phyloP scores from a whole-genome alignment of 768 basidiomycete genomes.

The Psilocybe subaeruginosa region DNA sequence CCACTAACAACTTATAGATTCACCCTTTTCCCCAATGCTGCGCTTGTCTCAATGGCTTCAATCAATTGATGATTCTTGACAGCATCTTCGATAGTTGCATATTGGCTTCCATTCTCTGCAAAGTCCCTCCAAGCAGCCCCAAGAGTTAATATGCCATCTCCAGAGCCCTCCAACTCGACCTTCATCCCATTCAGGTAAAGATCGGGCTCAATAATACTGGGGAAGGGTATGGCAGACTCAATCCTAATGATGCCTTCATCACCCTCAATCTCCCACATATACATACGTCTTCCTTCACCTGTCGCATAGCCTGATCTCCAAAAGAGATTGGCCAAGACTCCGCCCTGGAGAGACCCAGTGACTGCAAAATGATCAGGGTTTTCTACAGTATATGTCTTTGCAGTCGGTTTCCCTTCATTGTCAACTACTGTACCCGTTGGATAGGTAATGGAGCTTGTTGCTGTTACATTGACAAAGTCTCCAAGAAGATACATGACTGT shows the following conservation, averaged over 20 bases:
- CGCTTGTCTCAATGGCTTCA: slow-evolving; percentile 7
- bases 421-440: slow-evolving; percentile 26
- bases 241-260: slow-evolving; percentile 30
- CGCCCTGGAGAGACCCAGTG: slow-evolving; percentile 28
- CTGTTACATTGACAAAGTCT: slow-evolving; percentile 28
- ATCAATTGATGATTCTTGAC: slow-evolving; percentile 5
- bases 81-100: slow-evolving; percentile 9
- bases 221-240: slow-evolving; percentile 19
- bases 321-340: slow-evolving; percentile 27
- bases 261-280: slow-evolving; percentile 36
- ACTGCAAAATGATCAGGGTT: slow-evolving; percentile 28
- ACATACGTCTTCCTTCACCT: slow-evolving; percentile 21
- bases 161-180: slow-evolving; percentile 16
- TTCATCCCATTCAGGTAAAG: slow-evolving; percentile 33
- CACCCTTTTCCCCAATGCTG: background rate
- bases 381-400: slow-evolving; percentile 17
- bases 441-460: slow-evolving; percentile 25
- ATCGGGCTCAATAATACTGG: slow-evolving; percentile 25
- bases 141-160: background rate
- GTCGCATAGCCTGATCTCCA: slow-evolving; percentile 24
- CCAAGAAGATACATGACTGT: slow-evolving; percentile 31
- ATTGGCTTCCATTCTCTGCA: background rate
- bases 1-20: background rate
- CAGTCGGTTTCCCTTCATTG: slow-evolving; percentile 25
- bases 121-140: slow-evolving; percentile 5